phyloP scores from a whole-genome alignment of 768 basidiomycete genomes.

The Cystofilobasidium ferigula region DNA sequence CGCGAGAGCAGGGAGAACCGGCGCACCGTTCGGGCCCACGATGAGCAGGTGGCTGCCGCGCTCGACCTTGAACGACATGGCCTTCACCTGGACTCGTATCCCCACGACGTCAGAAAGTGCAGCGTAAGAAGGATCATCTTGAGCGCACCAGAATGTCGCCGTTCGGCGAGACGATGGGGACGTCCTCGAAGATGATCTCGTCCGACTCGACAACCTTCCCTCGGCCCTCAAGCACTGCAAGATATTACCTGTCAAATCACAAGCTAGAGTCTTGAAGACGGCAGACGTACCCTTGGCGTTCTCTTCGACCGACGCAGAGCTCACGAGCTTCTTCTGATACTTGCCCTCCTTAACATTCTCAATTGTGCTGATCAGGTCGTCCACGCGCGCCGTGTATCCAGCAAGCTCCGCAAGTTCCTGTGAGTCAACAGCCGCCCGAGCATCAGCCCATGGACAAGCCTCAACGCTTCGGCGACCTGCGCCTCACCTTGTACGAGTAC shows the following conservation, averaged over 20 bases:
- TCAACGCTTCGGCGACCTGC: neutral
- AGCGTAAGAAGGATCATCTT: neutral
- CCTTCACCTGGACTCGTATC: constrained; percentile 42
- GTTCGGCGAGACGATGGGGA: constrained; percentile 92
- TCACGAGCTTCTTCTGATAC: constrained; percentile 79
- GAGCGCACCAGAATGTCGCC: constrained; percentile 61
- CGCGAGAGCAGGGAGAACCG: neutral
- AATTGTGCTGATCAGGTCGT: constrained; percentile 80
- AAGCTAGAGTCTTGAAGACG: neutral
- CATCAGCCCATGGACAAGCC: neutral
- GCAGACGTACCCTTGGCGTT: constrained; percentile 57
- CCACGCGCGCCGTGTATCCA: constrained; percentile 86
- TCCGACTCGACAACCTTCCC: constrained; percentile 73
- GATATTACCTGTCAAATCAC: neutral
- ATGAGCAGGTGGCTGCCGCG: constrained; percentile 50
- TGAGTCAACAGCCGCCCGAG: constrained; percentile 20
- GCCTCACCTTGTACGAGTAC: constrained; percentile 74
- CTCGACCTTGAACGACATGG: constrained; percentile 76
- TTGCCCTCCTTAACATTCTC: constrained; percentile 68
- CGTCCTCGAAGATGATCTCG: constrained; percentile 81
- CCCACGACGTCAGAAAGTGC: neutral
- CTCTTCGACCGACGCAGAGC: constrained; percentile 58
- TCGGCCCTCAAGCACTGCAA: constrained; percentile 60
- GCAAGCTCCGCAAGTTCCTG: constrained; percentile 82
- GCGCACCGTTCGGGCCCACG: constrained; percentile 72